Base-by-base conservation (phyloP, 345 rosid genomes). In the Noccaea bulbosa region DNA sequence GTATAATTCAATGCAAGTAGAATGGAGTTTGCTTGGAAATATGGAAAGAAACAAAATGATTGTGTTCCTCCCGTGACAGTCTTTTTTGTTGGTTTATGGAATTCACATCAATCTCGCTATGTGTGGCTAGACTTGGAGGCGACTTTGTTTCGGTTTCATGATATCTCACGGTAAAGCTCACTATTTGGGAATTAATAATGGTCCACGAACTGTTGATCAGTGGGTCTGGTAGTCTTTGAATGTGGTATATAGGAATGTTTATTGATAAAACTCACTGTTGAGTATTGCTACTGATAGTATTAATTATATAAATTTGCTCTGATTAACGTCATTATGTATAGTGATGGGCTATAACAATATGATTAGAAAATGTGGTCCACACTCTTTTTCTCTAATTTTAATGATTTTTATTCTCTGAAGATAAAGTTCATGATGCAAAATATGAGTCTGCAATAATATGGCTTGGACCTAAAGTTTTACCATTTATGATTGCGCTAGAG, bases 31-130 rank as follows among this genome's bases (percentile, higher is more conserved):
- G 64, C 69, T 67, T 74, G 57, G 49, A 60, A 44, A 14, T 50
- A 60, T 37, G 14, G 68, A 61, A 67, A 67, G 11, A 51, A 61
- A 61, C 73, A 61, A 74, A 60, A 61, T 52, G 64, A 74, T 45
- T 24, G 7, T 22, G 34, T 35, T 66, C 46, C 43, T 67, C 73
- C 9, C 78, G 78, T 74, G 78, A 67, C 63, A 51, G 7, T 41
- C 14, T 49, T 17, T 12, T 11, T 15, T 20, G 15, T 50, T 35
- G 10, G 45, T 68, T 34, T 40, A 20, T 17, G 65, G 66, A 44
- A 38, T n/a, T 9, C 40, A 22, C 48, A 54, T 45, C 16, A 14
- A 24, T 24, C 32, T 44, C 53, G 33, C 5, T 17, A 15, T 38
- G 62, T 52, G 62, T 67, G 71, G 62, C 52, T 67, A 53, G 30